Percentiles rank a stretch among this genome's conserved stretches.
Evolutionary conservation across 139 green algal genomes (phyloP).

Genomic region (Chlorella ohadii): DNA sequence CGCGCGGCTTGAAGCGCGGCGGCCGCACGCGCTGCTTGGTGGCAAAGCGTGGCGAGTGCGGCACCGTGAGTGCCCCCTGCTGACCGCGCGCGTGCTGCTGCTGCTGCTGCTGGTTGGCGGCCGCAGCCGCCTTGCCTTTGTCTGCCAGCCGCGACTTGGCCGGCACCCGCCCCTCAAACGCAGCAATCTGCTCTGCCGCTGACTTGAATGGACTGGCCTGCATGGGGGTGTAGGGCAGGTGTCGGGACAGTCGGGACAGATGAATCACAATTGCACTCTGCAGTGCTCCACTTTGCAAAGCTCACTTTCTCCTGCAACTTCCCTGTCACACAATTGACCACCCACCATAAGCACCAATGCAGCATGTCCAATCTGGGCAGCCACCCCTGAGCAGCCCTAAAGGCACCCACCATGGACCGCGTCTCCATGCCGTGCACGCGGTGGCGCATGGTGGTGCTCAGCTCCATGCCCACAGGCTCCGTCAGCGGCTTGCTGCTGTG

Average conservation of each 20-base stretch:
- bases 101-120: not conserved
- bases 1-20: slow-evolving; percentile 59
- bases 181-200: slow-evolving; percentile 36
- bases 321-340: too few species aligned
- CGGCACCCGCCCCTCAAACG: slow-evolving; percentile 12
- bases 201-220: slow-evolving; percentile 44
- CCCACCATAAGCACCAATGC: too few species aligned
- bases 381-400: not conserved
- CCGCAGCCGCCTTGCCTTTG: not conserved
- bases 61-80: not conserved
- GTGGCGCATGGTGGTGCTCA: slow-evolving; percentile 56
- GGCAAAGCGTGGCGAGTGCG: slow-evolving; percentile 48
- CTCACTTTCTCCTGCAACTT: too few species aligned
- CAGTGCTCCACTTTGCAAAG: too few species aligned
- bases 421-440: slow-evolving; percentile 46
- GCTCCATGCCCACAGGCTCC: slow-evolving; percentile 38
- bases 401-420: slow-evolving; percentile 16
- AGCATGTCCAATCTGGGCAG: too few species aligned
- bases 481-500: slow-evolving; percentile 45
- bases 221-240: not conserved
- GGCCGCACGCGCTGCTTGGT: slow-evolving; percentile 55
- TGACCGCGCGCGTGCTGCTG: not conserved
- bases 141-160: slow-evolving; percentile 5
- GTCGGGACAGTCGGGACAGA: too few species aligned
- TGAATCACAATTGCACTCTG: not conserved